Evolutionary conservation across 2,329 filamentous ascomycete species (phyloP), one percentile per base, ranked within the genome.

Genomic region (Penicillium thymicola): DNA sequence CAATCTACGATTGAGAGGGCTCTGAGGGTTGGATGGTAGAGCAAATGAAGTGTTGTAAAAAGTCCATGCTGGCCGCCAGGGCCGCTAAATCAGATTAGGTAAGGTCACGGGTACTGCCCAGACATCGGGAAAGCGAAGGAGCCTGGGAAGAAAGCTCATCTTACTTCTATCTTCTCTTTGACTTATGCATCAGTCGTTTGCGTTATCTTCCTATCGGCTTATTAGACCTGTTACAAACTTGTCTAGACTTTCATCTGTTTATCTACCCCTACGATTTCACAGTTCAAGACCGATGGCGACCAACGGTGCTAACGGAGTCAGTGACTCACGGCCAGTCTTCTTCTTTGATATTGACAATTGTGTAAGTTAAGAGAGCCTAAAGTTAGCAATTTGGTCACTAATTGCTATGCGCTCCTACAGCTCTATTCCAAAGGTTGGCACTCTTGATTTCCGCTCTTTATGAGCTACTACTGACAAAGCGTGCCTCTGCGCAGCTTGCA

Each of bases 331-430:
- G 60, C 80, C 81, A 2, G 80, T 89, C 21, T 83, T 86, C 72
- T 86, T 85, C 74, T 97, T 97, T 71, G 94, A 99, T 72, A 97
- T 99, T 70, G 94, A 99, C 81, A 99, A 99, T 71, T 99, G 95
- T 76, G 84, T 86, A 79, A 61, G 83, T 78, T 14, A 43, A 28
- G 14, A 21, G 13, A 32, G n/a, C 6, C 2, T 9, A 27, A 21
- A 25, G n/a, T 28, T 41, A 2, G 18, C 8, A n/a, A 50, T 14
- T 8, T 7, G 30, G 25, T 18, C 18, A 16, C 28, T 38, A 40
- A 56, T 13, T 30, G 13, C 16, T 37, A 11, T n/a, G 18, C 11
- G 11, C 25, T 41, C 16, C 23, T 27, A 28, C 51, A 86, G 82
- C 84, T 97, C 54, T 97, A 97, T 70, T 86, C 92, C 0, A 92